Evolutionary conservation across 345 rosid genomes (phyloP), one percentile per base, ranked within the genome.

Genomic region (Murraya koenigii): DNA sequence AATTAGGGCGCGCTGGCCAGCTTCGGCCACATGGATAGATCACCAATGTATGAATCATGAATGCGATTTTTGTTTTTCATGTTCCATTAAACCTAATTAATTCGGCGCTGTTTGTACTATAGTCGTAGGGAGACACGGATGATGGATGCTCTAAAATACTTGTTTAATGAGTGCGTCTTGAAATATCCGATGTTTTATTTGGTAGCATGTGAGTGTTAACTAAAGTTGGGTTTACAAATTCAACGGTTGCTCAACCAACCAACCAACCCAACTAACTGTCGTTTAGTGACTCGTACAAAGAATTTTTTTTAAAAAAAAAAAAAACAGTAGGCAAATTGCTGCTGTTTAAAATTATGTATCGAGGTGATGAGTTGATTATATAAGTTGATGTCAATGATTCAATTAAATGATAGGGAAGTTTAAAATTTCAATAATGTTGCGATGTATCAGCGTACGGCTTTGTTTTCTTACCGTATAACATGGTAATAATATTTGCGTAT

Each of bases 221-320:
- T 11, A 62, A 1, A 5, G 39, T 19, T 33, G 68, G 32, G 19
- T 14, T 38, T 71, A 23, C 58, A n/a, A 75, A 78, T 80, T 80
- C 87, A 82, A 76, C 41, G 80, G 85, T 80, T 76, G 89, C 80
- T 86, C 89, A 86, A 78, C 89, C 78, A 82, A 83, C 82, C 5
- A 72, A 60, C 82, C 75, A 72, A 80, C 49, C 66, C 79, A 25
- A 36, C 30, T 11, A 33, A 64, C 56, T 28, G 56, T 66, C 59
- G 55, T 17, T 56, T 72, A 47, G 56, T 59, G 60, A 28, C 47
- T 35, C 59, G 22, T 44, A 14, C 9, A 10, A 44, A 62, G 20
- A 7, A 15, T 5, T 32, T 32, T 10, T 41, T 41, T 41, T 41
- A 10, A 10, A 41, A 41, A 41, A 10, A 39, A 19, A 52, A 25